Percentiles rank a stretch among this genome's conserved stretches.
These are phyloP conservation scores for Cladorrhinum sp. DNA, from an alignment of 2,329 filamentous ascomycete species.

Conservation along the genomic window DNA sequence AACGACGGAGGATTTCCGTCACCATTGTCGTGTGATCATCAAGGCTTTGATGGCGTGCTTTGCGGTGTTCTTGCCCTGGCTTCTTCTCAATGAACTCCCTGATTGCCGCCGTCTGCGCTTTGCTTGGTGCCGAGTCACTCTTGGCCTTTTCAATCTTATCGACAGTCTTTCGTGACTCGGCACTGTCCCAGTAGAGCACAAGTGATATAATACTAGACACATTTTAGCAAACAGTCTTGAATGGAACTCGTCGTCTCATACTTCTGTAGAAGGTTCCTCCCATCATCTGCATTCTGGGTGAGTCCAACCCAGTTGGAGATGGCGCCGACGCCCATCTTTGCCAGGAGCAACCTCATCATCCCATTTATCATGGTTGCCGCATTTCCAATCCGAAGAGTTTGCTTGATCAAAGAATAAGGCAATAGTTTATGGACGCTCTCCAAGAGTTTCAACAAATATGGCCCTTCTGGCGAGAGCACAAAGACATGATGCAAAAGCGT, in stretches of 20 bases:
- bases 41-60: constrained; percentile 54
- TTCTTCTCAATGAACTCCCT: constrained; percentile 53
- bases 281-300: constrained; percentile 68
- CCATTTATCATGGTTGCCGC: constrained; percentile 78
- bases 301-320: constrained; percentile 78
- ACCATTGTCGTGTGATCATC: constrained; percentile 58
- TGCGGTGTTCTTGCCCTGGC: constrained; percentile 53
- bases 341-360: constrained; percentile 68
- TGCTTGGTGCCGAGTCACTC: constrained; percentile 47
- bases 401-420: constrained; percentile 68
- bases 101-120: constrained; percentile 60
- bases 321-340: constrained; percentile 72
- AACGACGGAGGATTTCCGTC: constrained; percentile 58
- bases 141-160: constrained; percentile 63
- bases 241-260: constrained; percentile 21
- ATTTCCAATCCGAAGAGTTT: constrained; percentile 73
- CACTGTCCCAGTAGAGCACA: constrained; percentile 68
- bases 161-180: constrained; percentile 64
- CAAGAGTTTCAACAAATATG: constrained; percentile 67
- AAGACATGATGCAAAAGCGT: constrained; percentile 73
- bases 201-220: constrained; percentile 64
- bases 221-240: constrained; percentile 12
- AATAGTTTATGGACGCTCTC: constrained; percentile 68
- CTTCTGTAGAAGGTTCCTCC: constrained; percentile 75
- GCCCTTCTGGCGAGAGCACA: constrained; percentile 70